Percentiles rank a stretch among this genome's conserved stretches.
These are phyloP conservation scores for Wallacemonas sp. DNA, from an alignment of 208 protist species.

Conservation along the genomic window DNA sequence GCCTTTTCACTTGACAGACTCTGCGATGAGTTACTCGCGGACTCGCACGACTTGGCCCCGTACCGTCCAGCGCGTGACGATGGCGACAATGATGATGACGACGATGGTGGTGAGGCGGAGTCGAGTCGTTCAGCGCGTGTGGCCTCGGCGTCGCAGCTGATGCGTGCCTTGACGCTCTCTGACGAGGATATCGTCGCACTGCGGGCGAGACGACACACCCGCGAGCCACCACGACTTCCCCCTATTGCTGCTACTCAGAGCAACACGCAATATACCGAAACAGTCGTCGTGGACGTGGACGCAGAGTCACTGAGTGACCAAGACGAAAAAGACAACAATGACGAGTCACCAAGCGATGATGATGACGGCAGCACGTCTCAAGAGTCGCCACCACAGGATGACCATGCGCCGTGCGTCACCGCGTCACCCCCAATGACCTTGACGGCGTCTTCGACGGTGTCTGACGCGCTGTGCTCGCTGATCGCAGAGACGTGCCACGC, in stretches of 20 bases:
- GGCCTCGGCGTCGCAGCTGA: conserved; percentile 9
- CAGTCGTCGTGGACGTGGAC: conserved; percentile 4
- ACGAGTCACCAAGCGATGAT: too few relatives aligned
- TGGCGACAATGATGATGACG: not conserved
- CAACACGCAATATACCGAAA: not conserved
- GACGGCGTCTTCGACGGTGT: not conserved
- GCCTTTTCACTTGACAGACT: conserved; percentile 5
- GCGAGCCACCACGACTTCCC: not conserved
- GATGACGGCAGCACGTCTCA: too few relatives aligned
- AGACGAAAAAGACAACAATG: too few relatives aligned
- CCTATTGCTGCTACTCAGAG: not conserved
- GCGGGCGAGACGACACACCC: conserved; percentile 8
- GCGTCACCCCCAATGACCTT: too few relatives aligned
- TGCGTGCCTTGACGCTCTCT: conserved; percentile 8
- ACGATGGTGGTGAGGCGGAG: not conserved
- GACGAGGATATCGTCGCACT: conserved; percentile 6
- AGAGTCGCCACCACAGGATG: not conserved
- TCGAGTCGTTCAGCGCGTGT: not conserved
- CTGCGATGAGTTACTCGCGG: conserved; percentile 13
- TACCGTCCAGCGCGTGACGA: not conserved
- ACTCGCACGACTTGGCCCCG: not conserved
- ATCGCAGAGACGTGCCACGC: not conserved
- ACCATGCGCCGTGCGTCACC: not conserved
- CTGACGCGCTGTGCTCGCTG: conserved; percentile 7
- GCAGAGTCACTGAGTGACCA: not conserved